A percentile compares a stretch with the other conserved stretches of the same genome.
Conservation (phyloP, 2,329 filamentous ascomycete species). For the Chaetomiaceae sp. region DNA sequence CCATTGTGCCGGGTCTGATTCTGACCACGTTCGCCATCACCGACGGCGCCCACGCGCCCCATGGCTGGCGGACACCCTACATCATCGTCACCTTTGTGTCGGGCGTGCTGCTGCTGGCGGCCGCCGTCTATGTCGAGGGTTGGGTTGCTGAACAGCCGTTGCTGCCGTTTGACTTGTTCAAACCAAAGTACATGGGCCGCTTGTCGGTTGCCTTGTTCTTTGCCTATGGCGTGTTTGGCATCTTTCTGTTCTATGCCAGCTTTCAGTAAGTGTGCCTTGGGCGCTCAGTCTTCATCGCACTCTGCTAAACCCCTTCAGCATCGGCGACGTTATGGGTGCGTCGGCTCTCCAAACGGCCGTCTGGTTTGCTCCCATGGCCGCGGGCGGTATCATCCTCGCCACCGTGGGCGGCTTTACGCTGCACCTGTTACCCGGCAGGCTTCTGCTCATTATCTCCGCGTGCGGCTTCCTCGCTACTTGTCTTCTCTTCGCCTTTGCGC, state of each 20-base stretch:
- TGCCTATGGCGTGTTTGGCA: constrained; percentile 63
- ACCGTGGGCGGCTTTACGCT: constrained; percentile 61
- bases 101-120: constrained; percentile 55
- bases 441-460: constrained; percentile 59
- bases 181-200: constrained; percentile 63
- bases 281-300: constrained; percentile 34
- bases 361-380: constrained; percentile 64
- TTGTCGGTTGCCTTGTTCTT: constrained; percentile 59
- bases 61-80: constrained; percentile 70
- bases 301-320: constrained; percentile 36
- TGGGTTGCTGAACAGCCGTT: constrained; percentile 66
- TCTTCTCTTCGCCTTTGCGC: constrained; percentile 62
- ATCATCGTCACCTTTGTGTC: constrained; percentile 61
- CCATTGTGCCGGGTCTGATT: constrained; percentile 61
- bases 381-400: constrained; percentile 64
- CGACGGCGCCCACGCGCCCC: constrained; percentile 62
- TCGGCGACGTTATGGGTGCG: constrained; percentile 56
- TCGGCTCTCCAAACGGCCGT: constrained; percentile 59
- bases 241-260: constrained; percentile 66
- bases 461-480: constrained; percentile 54
- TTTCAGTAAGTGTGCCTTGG: constrained; percentile 65
- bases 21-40: constrained; percentile 73
- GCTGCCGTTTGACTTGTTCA: constrained; percentile 66
- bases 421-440: constrained; percentile 58
- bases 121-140: constrained; percentile 66